Percentiles rank a stretch among this genome's conserved stretches.
These are phyloP conservation scores for Xylaria intraflava DNA, from an alignment of 495 filamentous ascomycete genomes.

Conservation along the genomic window DNA sequence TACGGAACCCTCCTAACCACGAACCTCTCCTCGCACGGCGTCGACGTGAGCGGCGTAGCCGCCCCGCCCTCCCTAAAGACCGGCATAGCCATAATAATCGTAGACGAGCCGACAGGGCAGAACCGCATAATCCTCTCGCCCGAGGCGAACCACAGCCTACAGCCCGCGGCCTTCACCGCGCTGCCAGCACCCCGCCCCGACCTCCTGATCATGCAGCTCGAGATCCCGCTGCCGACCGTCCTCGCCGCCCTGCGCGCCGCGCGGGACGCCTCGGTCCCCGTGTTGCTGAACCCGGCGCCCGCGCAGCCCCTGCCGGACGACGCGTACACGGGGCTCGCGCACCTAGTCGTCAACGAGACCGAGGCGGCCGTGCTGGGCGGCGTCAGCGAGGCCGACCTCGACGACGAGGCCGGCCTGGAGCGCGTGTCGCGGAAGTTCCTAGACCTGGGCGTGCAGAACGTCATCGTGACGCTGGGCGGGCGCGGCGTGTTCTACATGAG, in stretches of 20 bases:
- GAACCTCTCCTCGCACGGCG: constrained; percentile 51
- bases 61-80: constrained; percentile 51
- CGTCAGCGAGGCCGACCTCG: constrained; percentile 40
- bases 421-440: constrained; percentile 54
- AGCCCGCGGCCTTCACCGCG: constrained; percentile 15
- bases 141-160: constrained; percentile 62
- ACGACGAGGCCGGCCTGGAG: constrained; percentile 38
- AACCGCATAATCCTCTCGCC: constrained; percentile 80
- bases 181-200: constrained; percentile 39
- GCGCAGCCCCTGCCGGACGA: constrained; percentile 61
- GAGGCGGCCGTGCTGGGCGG: constrained; percentile 70
- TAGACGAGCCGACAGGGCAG: constrained; percentile 67
- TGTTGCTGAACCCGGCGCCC: constrained; percentile 81
- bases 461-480: constrained; percentile 76
- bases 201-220: constrained; percentile 79
- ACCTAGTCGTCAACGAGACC: constrained; percentile 85
- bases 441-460: constrained; percentile 59
- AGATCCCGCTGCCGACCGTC: constrained; percentile 70
- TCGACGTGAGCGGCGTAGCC: constrained; percentile 53
- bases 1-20: constrained; percentile 49
- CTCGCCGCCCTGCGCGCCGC: constrained; percentile 56
- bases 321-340: constrained; percentile 62
- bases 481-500: constrained; percentile 61
- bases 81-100: constrained; percentile 79
- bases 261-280: constrained; percentile 42